Conservation (phyloP, 1,139 yeast genomes). For the Kodamaea fungicola region DNA sequence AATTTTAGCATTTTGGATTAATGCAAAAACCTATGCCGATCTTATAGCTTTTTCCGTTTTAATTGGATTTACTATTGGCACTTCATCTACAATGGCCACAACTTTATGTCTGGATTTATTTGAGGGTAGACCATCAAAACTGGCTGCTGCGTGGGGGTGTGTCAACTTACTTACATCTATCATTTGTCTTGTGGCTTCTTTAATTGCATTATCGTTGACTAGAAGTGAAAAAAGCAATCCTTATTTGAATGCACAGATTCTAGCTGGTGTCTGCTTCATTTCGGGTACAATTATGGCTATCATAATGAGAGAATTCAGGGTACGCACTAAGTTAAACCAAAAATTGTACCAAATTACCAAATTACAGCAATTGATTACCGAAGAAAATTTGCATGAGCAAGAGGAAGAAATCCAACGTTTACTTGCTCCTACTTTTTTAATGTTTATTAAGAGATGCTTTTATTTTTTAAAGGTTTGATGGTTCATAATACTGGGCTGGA, state of each 20-base stretch:
- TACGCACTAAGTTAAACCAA: constrained; percentile 14
- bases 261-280: constrained; percentile 50
- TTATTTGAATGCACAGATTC: constrained; percentile 56
- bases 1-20: constrained; percentile 51
- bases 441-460: constrained; percentile 3
- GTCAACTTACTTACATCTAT: constrained; percentile 48
- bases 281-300: constrained; percentile 26
- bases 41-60: constrained; percentile 51
- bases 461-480: constrained; percentile 1
- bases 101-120: constrained; percentile 59
- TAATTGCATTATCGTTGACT: constrained; percentile 46
- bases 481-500: not conserved
- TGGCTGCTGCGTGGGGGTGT: constrained; percentile 61
- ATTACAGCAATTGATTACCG: not conserved
- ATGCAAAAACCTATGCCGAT: constrained; percentile 48
- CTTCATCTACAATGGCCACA: constrained; percentile 61
- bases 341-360: constrained; percentile 1
- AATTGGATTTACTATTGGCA: constrained; percentile 57
- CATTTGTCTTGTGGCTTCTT: constrained; percentile 28
- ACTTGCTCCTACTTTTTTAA: not conserved
- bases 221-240: constrained; percentile 34
- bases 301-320: constrained; percentile 29
- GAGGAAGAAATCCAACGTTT: constrained; percentile 1
- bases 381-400: not conserved
- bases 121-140: constrained; percentile 25